These are phyloP conservation scores for Centaurea solstitialis DNA, from an alignment of 129 eudicot genomes.

Conservation along the genomic window DNA sequence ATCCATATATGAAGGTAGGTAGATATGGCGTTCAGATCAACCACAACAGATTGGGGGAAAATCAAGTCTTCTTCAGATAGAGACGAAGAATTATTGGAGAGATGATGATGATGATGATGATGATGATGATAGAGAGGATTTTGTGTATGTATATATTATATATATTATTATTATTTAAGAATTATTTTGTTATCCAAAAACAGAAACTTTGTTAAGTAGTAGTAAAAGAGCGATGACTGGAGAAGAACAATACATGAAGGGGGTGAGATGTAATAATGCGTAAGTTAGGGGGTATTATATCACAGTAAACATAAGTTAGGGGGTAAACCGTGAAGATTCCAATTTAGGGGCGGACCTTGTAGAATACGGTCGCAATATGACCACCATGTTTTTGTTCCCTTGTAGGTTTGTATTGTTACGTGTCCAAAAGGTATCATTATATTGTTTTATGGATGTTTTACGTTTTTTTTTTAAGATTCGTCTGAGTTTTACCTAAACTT, in stretches of 20 bases:
- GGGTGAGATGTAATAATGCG: too few species aligned
- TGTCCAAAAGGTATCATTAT: too few species aligned
- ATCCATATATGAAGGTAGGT: slow-evolving; percentile 75
- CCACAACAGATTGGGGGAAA: slow-evolving; percentile 20
- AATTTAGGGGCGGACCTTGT: too few species aligned
- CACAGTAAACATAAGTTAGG: background rate
- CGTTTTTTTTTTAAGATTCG: too few species aligned
- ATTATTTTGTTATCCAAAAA: slow-evolving; percentile 16
- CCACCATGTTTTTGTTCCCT: too few species aligned
- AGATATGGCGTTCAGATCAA: slow-evolving; percentile 36
- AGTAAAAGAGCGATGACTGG: background rate
- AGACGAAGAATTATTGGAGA: slow-evolving; percentile 40
- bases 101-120: too few species aligned
- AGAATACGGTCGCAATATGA: too few species aligned
- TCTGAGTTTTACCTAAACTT: too few species aligned
- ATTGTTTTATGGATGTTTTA: too few species aligned
- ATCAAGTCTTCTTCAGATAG: slow-evolving; percentile 16
- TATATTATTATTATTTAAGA: background rate
- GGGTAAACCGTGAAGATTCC: background rate
- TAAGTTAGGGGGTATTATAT: background rate
- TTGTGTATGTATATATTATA: slow-evolving; percentile 7
- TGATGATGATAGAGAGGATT: too few species aligned
- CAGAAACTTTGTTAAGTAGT: background rate
- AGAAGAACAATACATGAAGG: background rate
- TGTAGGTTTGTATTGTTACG: too few species aligned